These are phyloP conservation scores for Streptanthus diversifolius DNA, from an alignment of 345 rosid species.

Conservation along the genomic window DNA sequence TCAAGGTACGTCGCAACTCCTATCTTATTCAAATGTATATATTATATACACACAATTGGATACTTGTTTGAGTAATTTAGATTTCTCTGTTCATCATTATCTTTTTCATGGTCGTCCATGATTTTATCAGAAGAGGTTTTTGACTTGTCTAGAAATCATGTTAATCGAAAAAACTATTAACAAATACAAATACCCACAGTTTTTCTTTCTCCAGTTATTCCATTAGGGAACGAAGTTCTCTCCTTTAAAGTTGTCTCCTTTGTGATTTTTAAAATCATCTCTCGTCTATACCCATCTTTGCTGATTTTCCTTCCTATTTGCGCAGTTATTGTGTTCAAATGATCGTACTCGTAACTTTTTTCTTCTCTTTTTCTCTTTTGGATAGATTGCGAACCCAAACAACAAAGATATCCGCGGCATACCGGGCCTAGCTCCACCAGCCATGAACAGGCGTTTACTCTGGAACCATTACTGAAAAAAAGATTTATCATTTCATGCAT, in stretches of 20 bases:
- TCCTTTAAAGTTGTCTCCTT: background rate
- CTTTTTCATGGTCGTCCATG: background rate
- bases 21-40: background rate
- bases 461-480: slow-evolving; percentile 45
- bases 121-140: background rate
- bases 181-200: background rate
- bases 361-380: background rate
- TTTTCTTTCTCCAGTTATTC: background rate
- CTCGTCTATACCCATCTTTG: background rate
- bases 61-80: background rate
- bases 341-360: background rate
- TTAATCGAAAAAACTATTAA: background rate
- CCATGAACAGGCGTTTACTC: slow-evolving; percentile 67
- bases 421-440: slow-evolving; percentile 96
- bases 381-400: slow-evolving; percentile 80
- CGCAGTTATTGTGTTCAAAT: background rate
- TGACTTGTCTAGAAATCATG: background rate
- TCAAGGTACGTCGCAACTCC: slow-evolving; percentile 57
- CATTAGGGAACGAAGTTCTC: background rate
- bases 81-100: background rate
- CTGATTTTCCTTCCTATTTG: slow-evolving; percentile 3
- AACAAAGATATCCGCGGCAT: slow-evolving; percentile 85
- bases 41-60: background rate
- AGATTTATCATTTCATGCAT: slow-evolving; percentile 5
- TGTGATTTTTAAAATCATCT: background rate